These are phyloP conservation scores for Glycyrrhiza uralensis DNA, from an alignment of 306 rosid genomes.

Conservation along the genomic window DNA sequence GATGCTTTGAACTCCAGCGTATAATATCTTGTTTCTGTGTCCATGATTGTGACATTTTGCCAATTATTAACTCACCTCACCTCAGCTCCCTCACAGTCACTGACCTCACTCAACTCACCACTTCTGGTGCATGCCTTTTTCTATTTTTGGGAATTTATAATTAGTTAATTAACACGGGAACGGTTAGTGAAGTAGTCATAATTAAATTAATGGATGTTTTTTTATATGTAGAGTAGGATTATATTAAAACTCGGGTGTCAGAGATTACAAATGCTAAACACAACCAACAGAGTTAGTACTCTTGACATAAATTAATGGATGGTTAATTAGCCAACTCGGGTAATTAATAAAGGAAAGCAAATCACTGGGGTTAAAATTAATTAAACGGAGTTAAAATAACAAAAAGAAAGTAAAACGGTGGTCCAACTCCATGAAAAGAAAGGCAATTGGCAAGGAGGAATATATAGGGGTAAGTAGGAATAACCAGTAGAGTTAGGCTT, in stretches of 20 bases:
- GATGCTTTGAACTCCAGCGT: conserved; percentile 22
- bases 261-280: too few species aligned
- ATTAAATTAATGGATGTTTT: neutral
- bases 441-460: conserved; percentile 43
- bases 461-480: too few species aligned
- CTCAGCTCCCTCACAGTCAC: conserved; percentile 7
- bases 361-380: neutral
- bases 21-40: conserved; percentile 19
- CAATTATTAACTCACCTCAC: conserved; percentile 5
- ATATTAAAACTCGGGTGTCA: too few species aligned
- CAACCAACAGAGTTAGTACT: too few species aligned
- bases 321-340: neutral
- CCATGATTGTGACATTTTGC: conserved; percentile 29
- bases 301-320: neutral
- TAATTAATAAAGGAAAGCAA: conserved; percentile 19
- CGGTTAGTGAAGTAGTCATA: neutral
- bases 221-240: too few species aligned
- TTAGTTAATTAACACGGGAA: neutral
- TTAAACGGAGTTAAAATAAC: neutral
- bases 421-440: conserved; percentile 46
- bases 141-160: too few species aligned
- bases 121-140: conserved; percentile 16
- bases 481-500: conserved; percentile 51
- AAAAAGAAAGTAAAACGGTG: conserved; percentile 31
- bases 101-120: neutral